Evolutionary conservation across 306 rosid genomes (phyloP).

Genomic region (Quercus ilex): DNA sequence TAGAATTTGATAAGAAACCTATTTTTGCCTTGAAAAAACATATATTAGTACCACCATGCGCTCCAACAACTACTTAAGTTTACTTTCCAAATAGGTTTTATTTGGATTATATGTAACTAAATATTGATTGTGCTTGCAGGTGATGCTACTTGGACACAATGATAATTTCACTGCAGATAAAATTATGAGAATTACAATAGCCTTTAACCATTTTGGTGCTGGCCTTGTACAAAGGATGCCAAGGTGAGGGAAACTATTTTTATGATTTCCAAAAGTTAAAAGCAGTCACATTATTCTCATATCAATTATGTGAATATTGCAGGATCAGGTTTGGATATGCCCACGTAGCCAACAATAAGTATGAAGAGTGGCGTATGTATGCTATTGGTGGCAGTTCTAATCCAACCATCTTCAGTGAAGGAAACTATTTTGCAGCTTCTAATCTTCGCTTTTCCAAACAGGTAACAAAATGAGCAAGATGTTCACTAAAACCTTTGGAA

Average conservation of each 20-base stretch:
- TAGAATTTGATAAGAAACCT: too few relatives aligned
- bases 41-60: too few relatives aligned
- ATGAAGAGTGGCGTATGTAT: constrained; percentile 79
- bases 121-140: constrained; percentile 24
- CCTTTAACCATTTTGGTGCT: constrained; percentile 41
- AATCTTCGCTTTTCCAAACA: constrained; percentile 33
- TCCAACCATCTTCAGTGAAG: constrained; percentile 87
- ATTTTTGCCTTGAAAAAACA: too few relatives aligned
- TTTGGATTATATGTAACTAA: too few relatives aligned
- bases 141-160: constrained; percentile 58
- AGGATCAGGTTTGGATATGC: constrained; percentile 93
- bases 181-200: constrained; percentile 44
- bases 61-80: too few relatives aligned
- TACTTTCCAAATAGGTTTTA: too few relatives aligned
- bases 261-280: neutral
- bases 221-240: constrained; percentile 53
- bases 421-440: constrained; percentile 63
- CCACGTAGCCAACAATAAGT: constrained; percentile 76
- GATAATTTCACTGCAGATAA: constrained; percentile 36
- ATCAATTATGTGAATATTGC: constrained; percentile 1
- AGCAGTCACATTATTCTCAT: neutral
- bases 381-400: constrained; percentile 88
- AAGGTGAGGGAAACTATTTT: constrained; percentile 19
- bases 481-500: neutral
- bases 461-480: constrained; percentile 25